These are phyloP conservation scores for Capsicum pubescens DNA, from an alignment of 257 asterid species.

Conservation along the genomic window DNA sequence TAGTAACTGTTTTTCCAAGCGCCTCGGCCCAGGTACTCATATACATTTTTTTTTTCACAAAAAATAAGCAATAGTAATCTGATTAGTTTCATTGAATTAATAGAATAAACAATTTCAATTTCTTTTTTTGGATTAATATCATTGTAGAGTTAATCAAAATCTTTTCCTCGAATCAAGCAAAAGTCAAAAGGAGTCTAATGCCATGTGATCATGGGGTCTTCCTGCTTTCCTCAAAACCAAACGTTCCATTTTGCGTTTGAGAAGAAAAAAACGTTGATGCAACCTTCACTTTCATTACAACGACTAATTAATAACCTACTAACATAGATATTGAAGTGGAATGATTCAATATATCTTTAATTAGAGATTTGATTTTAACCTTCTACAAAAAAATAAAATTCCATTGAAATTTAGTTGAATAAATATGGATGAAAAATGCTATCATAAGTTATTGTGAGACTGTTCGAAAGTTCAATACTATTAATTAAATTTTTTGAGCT, in stretches of 20 bases:
- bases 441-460: no score
- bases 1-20: no score
- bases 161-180: background rate
- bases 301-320: background rate
- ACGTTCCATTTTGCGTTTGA: slow-evolving; percentile 12
- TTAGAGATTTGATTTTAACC: background rate
- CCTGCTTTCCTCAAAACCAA: background rate
- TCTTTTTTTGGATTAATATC: background rate
- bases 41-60: no score
- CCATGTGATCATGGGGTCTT: background rate
- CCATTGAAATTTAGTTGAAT: background rate
- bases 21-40: no score
- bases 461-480: no score
- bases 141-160: background rate
- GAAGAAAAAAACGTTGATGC: background rate
- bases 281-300: background rate
- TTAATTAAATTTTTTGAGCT: no score
- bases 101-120: background rate
- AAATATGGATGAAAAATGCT: no score
- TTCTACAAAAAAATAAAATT: background rate
- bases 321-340: background rate
- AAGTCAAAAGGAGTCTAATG: background rate
- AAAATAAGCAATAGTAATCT: no score
- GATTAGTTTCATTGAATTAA: background rate
- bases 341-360: background rate